These are phyloP conservation scores for Pseudomassariella vexata DNA, from an alignment of 2,329 filamentous ascomycete species.

Conservation along the genomic window DNA sequence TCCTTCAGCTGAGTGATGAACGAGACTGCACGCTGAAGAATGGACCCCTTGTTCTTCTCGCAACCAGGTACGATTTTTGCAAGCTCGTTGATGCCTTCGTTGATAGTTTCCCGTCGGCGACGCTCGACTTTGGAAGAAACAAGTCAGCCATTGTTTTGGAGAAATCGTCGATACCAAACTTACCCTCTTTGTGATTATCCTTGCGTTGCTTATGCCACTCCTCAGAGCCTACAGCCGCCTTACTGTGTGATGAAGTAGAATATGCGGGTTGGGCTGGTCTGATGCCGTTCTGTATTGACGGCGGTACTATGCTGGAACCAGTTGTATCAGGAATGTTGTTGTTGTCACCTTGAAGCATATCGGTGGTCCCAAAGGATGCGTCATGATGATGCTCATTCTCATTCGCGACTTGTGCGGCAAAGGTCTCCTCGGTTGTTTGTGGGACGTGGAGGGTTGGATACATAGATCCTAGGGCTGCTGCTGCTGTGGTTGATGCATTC, in stretches of 20 bases:
- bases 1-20: constrained; percentile 95
- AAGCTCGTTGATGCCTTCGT: constrained; percentile 96
- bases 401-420: constrained; percentile 43
- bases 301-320: constrained; percentile 13
- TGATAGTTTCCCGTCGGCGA: constrained; percentile 93
- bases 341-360: constrained; percentile 29
- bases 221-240: constrained; percentile 88
- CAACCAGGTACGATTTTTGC: constrained; percentile 96
- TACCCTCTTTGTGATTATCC: constrained; percentile 98
- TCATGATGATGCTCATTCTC: constrained; percentile 31
- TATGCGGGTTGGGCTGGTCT: constrained; percentile 26
- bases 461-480: constrained; percentile 51
- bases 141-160: constrained; percentile 10
- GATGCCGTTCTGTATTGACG: constrained; percentile 35
- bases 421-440: constrained; percentile 52
- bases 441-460: constrained; percentile 56
- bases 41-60: constrained; percentile 98
- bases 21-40: constrained; percentile 84
- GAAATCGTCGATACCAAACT: constrained; percentile 19
- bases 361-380: constrained; percentile 24
- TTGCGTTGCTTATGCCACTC: constrained; percentile 98
- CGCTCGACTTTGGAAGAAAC: constrained; percentile 70
- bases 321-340: constrained; percentile 23
- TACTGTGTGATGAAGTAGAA: constrained; percentile 45
- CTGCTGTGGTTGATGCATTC: constrained; percentile 53